Evolutionary conservation across 1,284 basidiomycete genomes (phyloP).

Genomic region (Cryptococcus sp.): DNA sequence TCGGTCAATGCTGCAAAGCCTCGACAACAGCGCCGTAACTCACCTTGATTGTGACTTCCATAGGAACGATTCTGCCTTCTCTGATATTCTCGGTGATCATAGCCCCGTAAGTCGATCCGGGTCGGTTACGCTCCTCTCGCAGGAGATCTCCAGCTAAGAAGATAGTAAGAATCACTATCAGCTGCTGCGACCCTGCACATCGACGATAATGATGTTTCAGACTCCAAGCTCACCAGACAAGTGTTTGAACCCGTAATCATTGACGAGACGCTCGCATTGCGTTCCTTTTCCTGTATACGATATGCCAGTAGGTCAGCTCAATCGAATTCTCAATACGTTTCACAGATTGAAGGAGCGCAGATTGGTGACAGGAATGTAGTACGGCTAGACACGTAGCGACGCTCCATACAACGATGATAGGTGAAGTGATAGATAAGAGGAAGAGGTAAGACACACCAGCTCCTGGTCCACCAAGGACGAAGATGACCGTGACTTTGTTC

Average conservation of each 20-base stretch:
- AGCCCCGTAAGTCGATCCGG: constrained; percentile 80
- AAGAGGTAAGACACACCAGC: constrained; percentile 62
- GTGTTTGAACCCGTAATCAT: constrained; percentile 88
- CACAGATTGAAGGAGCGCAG: too few relatives aligned
- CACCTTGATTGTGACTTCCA: constrained; percentile 90
- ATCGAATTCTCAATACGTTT: neutral
- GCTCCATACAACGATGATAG: neutral
- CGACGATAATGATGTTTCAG: too few relatives aligned
- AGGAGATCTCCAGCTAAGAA: constrained; percentile 87
- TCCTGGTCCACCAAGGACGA: constrained; percentile 95
- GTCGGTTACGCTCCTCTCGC: constrained; percentile 86
- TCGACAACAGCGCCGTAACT: constrained; percentile 5
- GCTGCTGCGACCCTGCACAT: neutral
- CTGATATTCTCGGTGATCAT: constrained; percentile 88
- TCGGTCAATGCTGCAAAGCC: neutral
- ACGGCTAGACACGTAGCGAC: neutral
- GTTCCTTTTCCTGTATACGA: constrained; percentile 83
- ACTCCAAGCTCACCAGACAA: constrained; percentile 69
- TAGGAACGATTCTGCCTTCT: constrained; percentile 93
- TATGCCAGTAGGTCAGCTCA: neutral
- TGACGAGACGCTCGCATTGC: constrained; percentile 85
- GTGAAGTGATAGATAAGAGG: neutral
- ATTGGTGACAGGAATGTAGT: neutral
- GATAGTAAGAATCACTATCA: neutral
- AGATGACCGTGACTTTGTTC: constrained; percentile 81